Base-by-base conservation (phyloP, 2,329 filamentous ascomycete genomes). In the Monosporascus sp. region DNA sequence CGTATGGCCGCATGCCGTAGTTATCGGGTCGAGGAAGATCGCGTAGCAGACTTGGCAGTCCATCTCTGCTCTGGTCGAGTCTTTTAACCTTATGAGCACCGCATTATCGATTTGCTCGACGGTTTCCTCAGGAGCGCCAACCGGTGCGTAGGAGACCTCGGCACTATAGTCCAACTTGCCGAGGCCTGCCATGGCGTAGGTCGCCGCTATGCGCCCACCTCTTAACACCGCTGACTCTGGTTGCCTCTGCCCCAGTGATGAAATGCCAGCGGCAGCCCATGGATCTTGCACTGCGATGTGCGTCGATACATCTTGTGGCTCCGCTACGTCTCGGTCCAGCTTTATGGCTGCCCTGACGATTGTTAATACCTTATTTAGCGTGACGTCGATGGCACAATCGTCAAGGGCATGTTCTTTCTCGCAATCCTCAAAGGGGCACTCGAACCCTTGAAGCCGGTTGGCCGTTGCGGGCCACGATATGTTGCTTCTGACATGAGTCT, bases 31-130 rank as follows among this genome's bases (percentile, higher is more conserved):
- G 55, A 91, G 74, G 67, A 93, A 88, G 22, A 95, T 70, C 41
- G 85, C 82, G 68, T 93, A 95, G 71, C 92, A 96, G 54, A 96
- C 85, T 63, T 94, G 89, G 60, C 92, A 97, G 64, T 96, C 91
- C 64, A 95, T 75, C 66, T 96, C 91, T 17, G 77, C 75, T 55
- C 85, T 81, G 3, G 83, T 77, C 1, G 77, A 74, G 26, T 87
- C 80, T 61, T 84, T 83, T 15, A 94, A 66, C 37, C 75, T 76
- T 26, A 78, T 72, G 28, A 91, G 70, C 8, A 86, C 63, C 8
- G 64, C 68, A 5, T 65, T 59, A 55, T 88, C 83, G 20, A 78
- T 55, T 15, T 66, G 56, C 41, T 57, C 55, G 2, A 65, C 61
- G 35, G 61, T 66, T 3, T 67, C 61, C 9, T 69, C 66, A 20